Evolutionary conservation across 1,284 basidiomycete genomes (phyloP).

Genomic region (Ustilago lituana): DNA sequence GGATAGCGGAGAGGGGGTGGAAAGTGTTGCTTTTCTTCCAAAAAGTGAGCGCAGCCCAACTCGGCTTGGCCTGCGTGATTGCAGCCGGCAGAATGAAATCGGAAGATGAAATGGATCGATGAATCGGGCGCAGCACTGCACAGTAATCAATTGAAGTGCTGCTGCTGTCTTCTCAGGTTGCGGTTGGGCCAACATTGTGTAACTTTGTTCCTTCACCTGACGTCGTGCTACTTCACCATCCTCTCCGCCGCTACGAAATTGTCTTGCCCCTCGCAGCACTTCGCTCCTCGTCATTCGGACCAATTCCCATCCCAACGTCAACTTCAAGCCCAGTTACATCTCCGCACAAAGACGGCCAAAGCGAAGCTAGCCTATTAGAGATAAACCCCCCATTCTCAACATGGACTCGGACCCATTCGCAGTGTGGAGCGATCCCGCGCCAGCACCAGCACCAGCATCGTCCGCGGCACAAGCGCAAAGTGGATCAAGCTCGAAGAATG

Average conservation of each 20-base stretch:
- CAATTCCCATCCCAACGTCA: neutral
- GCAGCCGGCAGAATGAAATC: no score
- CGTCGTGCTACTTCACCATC: neutral
- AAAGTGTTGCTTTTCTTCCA: neutral
- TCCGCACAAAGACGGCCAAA: no score
- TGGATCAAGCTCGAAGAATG: neutral
- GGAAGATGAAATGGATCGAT: no score
- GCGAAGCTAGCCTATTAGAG: no score
- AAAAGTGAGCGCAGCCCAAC: neutral
- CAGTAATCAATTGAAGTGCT: no score
- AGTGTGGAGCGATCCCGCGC: slow-evolving; percentile 40
- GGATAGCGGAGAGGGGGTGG: neutral
- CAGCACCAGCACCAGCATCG: slow-evolving; percentile 6
- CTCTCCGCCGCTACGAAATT: no score
- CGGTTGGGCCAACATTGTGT: slow-evolving; percentile 33
- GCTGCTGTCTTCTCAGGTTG: slow-evolving; percentile 27
- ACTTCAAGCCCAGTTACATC: no score
- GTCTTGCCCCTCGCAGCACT: no score
- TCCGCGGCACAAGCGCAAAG: neutral
- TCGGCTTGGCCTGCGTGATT: neutral
- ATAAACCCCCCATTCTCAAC: neutral
- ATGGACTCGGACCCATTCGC: slow-evolving; percentile 49
- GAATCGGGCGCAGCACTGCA: slow-evolving; percentile 10
- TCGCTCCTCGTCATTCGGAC: no score
- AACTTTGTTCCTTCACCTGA: no score